Evolutionary conservation across 129 eudicot genomes (phyloP).

Genomic region (Ambrosia artemisiifolia): DNA sequence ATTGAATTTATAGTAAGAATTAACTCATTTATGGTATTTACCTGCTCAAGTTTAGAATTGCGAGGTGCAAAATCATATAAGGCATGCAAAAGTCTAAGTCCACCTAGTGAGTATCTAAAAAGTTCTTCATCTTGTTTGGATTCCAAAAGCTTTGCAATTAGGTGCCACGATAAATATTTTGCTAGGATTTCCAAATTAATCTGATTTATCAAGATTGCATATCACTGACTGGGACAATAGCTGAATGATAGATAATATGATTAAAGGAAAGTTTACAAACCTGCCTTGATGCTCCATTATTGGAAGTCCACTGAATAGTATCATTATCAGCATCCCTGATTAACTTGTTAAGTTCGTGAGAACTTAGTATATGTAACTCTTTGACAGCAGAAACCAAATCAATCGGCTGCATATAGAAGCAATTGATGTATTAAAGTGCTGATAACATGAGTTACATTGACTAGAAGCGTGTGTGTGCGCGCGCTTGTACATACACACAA

Average conservation of each 20-base stretch:
- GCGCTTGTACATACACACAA: background rate
- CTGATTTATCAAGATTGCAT: constrained; percentile 45
- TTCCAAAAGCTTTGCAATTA: constrained; percentile 56
- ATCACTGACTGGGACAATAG: background rate
- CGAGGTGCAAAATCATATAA: constrained; percentile 77
- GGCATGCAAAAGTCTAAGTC: constrained; percentile 61
- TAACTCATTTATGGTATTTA: constrained; percentile 8
- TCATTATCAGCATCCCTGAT: constrained; percentile 62
- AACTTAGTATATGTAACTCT: constrained; percentile 56
- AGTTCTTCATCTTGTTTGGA: constrained; percentile 54
- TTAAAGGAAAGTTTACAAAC: constrained; percentile 32
- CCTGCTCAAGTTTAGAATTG: constrained; percentile 73
- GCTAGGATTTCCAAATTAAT: constrained; percentile 65
- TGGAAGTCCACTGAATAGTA: constrained; percentile 35
- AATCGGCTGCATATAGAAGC: constrained; percentile 43
- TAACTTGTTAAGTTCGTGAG: constrained; percentile 61
- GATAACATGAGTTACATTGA: background rate
- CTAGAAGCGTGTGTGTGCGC: background rate
- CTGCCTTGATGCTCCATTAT: constrained; percentile 61
- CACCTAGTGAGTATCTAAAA: constrained; percentile 64
- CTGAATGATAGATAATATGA: constrained; percentile 15
- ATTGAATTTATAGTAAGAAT: background rate
- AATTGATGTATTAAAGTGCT: constrained; percentile 5
- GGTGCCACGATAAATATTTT: constrained; percentile 58
- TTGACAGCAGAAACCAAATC: constrained; percentile 73